These are phyloP conservation scores for Hygrocybe punicea DNA, from an alignment of 768 basidiomycete species.

Conservation along the genomic window DNA sequence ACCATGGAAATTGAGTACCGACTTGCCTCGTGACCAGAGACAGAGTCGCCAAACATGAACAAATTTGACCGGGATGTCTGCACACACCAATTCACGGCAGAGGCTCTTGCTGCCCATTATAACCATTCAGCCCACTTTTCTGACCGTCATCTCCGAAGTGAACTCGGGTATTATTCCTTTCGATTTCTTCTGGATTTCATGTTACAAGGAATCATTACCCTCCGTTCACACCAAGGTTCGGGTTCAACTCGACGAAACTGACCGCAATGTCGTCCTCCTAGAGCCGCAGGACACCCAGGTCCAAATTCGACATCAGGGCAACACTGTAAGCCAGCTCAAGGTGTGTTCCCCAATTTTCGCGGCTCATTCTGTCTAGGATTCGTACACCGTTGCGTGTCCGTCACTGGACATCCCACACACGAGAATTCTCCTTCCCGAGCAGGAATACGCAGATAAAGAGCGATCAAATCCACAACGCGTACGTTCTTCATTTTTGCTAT, in stretches of 20 bases:
- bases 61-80: too few relatives aligned
- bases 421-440: slow-evolving; percentile 47
- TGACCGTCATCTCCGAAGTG: slow-evolving; percentile 60
- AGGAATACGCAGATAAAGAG: slow-evolving; percentile 48
- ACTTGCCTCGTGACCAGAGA: too few relatives aligned
- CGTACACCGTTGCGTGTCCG: slow-evolving; percentile 47
- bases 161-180: slow-evolving; percentile 49
- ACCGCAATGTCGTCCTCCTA: slow-evolving; percentile 48
- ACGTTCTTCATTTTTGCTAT: slow-evolving; percentile 14
- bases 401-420: slow-evolving; percentile 48
- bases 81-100: not conserved
- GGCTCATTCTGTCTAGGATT: slow-evolving; percentile 13
- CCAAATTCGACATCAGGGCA: slow-evolving; percentile 27
- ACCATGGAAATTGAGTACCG: too few relatives aligned
- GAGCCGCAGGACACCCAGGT: slow-evolving; percentile 47
- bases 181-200: slow-evolving; percentile 74
- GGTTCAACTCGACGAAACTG: slow-evolving; percentile 50
- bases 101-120: slow-evolving; percentile 45
- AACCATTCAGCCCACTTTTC: slow-evolving; percentile 59
- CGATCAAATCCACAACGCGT: slow-evolving; percentile 43
- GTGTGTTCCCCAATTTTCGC: not conserved
- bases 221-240: slow-evolving; percentile 66
- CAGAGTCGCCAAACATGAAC: too few relatives aligned
- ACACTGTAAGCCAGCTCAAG: slow-evolving; percentile 11
- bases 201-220: slow-evolving; percentile 51